Conservation (phyloP, 176 grass and related monocot species). For the Paspalum vaginatum region DNA sequence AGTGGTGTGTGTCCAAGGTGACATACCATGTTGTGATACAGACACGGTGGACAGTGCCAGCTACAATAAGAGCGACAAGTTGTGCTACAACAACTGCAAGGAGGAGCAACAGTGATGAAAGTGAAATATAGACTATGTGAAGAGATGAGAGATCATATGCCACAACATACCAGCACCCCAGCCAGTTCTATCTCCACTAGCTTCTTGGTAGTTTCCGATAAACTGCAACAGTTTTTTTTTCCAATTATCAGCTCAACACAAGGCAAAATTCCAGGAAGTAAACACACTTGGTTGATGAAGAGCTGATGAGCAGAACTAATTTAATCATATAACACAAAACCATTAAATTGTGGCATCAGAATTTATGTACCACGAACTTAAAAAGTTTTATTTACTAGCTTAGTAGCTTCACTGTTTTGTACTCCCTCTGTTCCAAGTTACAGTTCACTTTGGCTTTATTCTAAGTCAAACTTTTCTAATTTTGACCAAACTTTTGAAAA, state of each 20-base stretch:
- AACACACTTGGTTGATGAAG: neutral
- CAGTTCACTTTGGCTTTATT: no score
- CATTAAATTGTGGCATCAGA: neutral
- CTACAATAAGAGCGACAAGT: slow-evolving; percentile 87
- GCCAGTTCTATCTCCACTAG: slow-evolving; percentile 80
- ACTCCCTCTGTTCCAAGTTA: no score
- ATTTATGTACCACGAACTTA: neutral
- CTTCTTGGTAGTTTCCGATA: slow-evolving; percentile 95
- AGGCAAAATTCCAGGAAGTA: slow-evolving; percentile 1
- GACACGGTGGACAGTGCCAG: slow-evolving; percentile 89
- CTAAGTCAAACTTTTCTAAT: no score
- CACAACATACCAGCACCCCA: slow-evolving; percentile 87
- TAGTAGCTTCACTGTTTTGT: no score
- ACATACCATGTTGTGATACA: slow-evolving; percentile 98
- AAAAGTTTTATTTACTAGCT: slow-evolving; percentile 20
- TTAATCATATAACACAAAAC: slow-evolving; percentile 16
- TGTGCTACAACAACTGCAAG: slow-evolving; percentile 83
- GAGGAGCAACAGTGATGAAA: slow-evolving; percentile 33
- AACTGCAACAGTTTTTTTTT: slow-evolving; percentile 67
- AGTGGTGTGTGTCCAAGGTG: slow-evolving; percentile 2
- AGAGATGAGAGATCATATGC: slow-evolving; percentile 34
- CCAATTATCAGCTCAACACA: slow-evolving; percentile 45
- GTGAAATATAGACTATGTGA: neutral
- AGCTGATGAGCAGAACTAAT: neutral
- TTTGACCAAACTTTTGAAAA: no score